phyloP scores from a whole-genome alignment of 768 basidiomycete genomes.

The Boletus rubroflammeus region DNA sequence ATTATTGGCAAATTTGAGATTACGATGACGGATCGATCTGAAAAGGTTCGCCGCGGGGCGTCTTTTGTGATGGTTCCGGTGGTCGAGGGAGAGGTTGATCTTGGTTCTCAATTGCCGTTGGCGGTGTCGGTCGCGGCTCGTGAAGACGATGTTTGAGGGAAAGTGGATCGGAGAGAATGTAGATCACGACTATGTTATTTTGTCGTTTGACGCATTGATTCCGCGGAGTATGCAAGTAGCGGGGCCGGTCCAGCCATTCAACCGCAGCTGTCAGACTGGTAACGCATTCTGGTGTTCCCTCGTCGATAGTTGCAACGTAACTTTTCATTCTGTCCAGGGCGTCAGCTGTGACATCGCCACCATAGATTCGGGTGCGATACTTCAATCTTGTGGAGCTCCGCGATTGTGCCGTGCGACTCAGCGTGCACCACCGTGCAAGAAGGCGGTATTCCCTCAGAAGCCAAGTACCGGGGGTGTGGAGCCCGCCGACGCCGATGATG shows the following conservation, averaged over 20 bases:
- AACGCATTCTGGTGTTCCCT: too few relatives aligned
- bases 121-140: slow-evolving; percentile 18
- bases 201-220: background rate
- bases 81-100: slow-evolving; percentile 27
- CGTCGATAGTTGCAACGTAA: too few relatives aligned
- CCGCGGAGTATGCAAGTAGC: background rate
- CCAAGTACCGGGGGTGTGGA: background rate
- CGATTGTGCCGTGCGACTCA: too few relatives aligned
- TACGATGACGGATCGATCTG: slow-evolving; percentile 27
- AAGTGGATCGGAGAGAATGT: background rate
- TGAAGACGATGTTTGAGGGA: background rate
- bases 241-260: too few relatives aligned
- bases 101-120: slow-evolving; percentile 34
- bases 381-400: too few relatives aligned
- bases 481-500: background rate
- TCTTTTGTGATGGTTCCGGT: slow-evolving; percentile 32
- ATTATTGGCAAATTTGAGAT: slow-evolving; percentile 54
- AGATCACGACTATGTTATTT: background rate
- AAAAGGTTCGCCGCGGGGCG: slow-evolving; percentile 28
- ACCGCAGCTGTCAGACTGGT: too few relatives aligned
- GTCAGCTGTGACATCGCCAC: too few relatives aligned
- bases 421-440: too few relatives aligned
- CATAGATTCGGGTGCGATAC: too few relatives aligned
- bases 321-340: too few relatives aligned
- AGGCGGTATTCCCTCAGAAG: too few relatives aligned